Conservation (phyloP, 1,139 yeast genomes). For the Candida pseudocylindracea region DNA sequence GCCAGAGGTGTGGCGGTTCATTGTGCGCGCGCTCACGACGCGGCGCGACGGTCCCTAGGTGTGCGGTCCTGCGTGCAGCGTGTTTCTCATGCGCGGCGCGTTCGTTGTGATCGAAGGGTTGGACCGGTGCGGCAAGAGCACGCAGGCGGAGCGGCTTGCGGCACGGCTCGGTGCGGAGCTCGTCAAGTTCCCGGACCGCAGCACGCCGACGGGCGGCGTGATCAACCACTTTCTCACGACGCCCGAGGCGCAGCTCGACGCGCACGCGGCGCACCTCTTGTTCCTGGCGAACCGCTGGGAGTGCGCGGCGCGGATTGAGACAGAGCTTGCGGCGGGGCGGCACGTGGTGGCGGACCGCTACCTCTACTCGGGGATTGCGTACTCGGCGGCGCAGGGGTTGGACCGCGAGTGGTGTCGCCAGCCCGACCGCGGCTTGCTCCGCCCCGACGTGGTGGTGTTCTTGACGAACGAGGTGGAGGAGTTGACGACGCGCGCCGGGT, state of each 20-base stretch:
- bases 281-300: constrained; percentile 97
- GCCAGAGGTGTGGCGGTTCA: no score
- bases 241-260: constrained; percentile 24
- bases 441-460: constrained; percentile 70
- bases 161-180: constrained; percentile 20
- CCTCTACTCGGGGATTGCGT: constrained; percentile 84
- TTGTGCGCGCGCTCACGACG: no score
- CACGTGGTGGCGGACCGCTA: constrained; percentile 66
- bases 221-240: constrained; percentile 55
- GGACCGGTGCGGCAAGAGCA: constrained; percentile 87
- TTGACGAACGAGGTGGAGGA: constrained; percentile 37
- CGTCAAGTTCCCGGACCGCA: constrained; percentile 70
- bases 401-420: constrained; percentile 51
- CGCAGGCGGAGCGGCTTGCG: constrained; percentile 42
- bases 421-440: constrained; percentile 73
- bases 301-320: constrained; percentile 22
- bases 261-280: constrained; percentile 65
- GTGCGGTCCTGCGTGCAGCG: no score
- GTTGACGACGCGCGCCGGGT: constrained; percentile 39
- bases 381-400: constrained; percentile 54
- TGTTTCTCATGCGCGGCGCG: constrained; percentile 17
- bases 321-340: constrained; percentile 25
- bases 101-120: constrained; percentile 78
- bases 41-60: no score
- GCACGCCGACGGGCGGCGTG: constrained; percentile 59